phyloP scores from a whole-genome alignment of 805 yeast genomes.

The Kodamaea restingae region DNA sequence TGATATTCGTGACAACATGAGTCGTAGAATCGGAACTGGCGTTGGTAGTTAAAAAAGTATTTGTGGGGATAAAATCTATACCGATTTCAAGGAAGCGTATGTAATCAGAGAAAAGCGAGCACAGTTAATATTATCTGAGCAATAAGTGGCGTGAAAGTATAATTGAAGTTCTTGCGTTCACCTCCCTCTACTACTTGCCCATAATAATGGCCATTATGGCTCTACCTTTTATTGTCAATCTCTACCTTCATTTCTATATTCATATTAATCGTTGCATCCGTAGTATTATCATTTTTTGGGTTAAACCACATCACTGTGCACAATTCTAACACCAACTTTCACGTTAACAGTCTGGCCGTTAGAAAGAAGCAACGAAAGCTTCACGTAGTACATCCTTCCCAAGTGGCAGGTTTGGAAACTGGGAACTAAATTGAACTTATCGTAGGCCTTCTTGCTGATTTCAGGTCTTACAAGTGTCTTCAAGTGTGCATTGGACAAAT shows the following conservation, averaged over 20 bases:
- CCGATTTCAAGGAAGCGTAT: too few species aligned
- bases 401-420: slow-evolving; percentile 6
- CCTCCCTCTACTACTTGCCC: too few species aligned
- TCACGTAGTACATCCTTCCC: slow-evolving; percentile 5
- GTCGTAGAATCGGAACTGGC: too few species aligned
- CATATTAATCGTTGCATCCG: too few species aligned
- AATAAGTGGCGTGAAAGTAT: too few species aligned
- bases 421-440: slow-evolving; percentile 5
- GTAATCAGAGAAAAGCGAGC: too few species aligned
- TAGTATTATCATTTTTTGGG: too few species aligned
- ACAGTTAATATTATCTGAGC: too few species aligned
- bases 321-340: slow-evolving; percentile 4
- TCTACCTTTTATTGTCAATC: too few species aligned
- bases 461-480: not conserved
- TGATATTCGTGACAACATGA: not conserved
- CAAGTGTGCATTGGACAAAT: slow-evolving; percentile 1
- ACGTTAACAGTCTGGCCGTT: slow-evolving; percentile 4
- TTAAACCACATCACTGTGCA: slow-evolving; percentile 1
- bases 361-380: slow-evolving; percentile 1
- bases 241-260: too few species aligned
- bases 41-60: not conserved
- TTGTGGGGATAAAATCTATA: not conserved
- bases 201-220: too few species aligned
- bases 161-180: too few species aligned
- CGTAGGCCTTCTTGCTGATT: slow-evolving; percentile 2